Percentiles rank a stretch among this genome's conserved stretches.
Conservation (phyloP, 2,329 filamentous ascomycete genomes). For the Nannizziopsis barbatae region DNA sequence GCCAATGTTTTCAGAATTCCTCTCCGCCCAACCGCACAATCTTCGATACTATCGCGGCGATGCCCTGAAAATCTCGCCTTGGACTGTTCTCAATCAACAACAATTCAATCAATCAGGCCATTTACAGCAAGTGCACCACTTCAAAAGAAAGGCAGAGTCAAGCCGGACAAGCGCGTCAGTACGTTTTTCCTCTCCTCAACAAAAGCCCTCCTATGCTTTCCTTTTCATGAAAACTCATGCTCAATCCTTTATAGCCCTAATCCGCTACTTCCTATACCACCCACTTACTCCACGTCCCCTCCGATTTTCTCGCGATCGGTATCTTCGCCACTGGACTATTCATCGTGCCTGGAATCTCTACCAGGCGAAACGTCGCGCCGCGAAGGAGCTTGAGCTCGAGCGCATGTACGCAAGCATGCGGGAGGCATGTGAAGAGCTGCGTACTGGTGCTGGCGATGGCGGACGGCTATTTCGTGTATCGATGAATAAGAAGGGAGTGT, state of each 20-base stretch:
- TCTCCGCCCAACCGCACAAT: slow-evolving; percentile 24
- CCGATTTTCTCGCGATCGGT: slow-evolving; percentile 74
- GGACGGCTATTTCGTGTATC: slow-evolving; percentile 67
- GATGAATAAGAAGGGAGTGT: slow-evolving; percentile 83
- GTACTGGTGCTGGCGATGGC: slow-evolving; percentile 41
- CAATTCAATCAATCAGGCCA: slow-evolving; percentile 15
- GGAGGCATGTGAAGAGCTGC: slow-evolving; percentile 72
- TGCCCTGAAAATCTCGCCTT: slow-evolving; percentile 5
- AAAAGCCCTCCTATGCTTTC: slow-evolving; percentile 5
- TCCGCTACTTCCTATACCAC: slow-evolving; percentile 60
- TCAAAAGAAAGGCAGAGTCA: slow-evolving; percentile 30
- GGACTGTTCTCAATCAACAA: not conserved
- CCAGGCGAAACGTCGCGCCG: slow-evolving; percentile 55
- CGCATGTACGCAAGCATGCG: slow-evolving; percentile 73
- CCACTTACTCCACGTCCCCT: slow-evolving; percentile 63
- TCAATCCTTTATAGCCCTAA: slow-evolving; percentile 41
- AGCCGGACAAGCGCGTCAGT: slow-evolving; percentile 37
- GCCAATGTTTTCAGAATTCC: slow-evolving; percentile 37
- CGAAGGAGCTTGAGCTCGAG: slow-evolving; percentile 59
- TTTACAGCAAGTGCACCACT: slow-evolving; percentile 33
- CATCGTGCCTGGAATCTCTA: slow-evolving; percentile 88
- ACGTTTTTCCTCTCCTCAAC: slow-evolving; percentile 17
- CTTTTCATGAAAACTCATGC: not conserved
- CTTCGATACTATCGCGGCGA: slow-evolving; percentile 16
- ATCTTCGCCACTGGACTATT: slow-evolving; percentile 96